Percentiles rank a stretch among this genome's conserved stretches.
Conservation (phyloP, 1,139 yeast species). For the Geotrichum bryndzae region DNA sequence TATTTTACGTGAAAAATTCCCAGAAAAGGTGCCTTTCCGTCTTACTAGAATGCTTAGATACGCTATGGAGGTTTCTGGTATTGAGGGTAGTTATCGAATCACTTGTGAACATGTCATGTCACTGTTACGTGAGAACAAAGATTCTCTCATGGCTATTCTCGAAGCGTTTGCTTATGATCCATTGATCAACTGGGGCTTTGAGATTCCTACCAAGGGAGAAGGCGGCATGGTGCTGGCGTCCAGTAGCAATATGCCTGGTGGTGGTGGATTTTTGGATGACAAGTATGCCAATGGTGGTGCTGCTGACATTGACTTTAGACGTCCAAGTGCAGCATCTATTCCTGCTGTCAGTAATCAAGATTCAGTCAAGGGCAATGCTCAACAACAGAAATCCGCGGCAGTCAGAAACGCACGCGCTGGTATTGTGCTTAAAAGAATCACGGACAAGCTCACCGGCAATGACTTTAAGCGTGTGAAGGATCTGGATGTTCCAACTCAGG, state of each 20-base stretch:
- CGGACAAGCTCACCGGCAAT: conserved; percentile 88
- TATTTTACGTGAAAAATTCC: conserved; percentile 88
- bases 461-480: conserved; percentile 72
- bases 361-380: conserved; percentile 19
- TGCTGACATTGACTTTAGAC: conserved; percentile 5
- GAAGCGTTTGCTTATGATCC: conserved; percentile 99
- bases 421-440: conserved; percentile 79
- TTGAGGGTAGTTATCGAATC: conserved; percentile 93
- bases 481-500: conserved; percentile 81
- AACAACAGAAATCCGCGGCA: conserved; percentile 50
- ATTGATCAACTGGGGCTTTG: conserved; percentile 97
- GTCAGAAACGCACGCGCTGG: conserved; percentile 88
- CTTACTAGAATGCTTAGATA: conserved; percentile 93
- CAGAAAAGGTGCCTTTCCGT: conserved; percentile 97
- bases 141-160: conserved; percentile 93
- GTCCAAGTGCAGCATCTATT: conserved; percentile 5
- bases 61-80: conserved; percentile 99
- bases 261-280: conserved; percentile 9
- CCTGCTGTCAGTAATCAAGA: background rate
- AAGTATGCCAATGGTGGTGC: background rate
- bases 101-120: conserved; percentile 98
- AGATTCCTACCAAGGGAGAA: conserved; percentile 75
- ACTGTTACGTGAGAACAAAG: conserved; percentile 85
- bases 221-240: conserved; percentile 66
- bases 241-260: conserved; percentile 6